Base-by-base conservation (phyloP, 768 basidiomycete species). In the Leccinum pellstonianum region DNA sequence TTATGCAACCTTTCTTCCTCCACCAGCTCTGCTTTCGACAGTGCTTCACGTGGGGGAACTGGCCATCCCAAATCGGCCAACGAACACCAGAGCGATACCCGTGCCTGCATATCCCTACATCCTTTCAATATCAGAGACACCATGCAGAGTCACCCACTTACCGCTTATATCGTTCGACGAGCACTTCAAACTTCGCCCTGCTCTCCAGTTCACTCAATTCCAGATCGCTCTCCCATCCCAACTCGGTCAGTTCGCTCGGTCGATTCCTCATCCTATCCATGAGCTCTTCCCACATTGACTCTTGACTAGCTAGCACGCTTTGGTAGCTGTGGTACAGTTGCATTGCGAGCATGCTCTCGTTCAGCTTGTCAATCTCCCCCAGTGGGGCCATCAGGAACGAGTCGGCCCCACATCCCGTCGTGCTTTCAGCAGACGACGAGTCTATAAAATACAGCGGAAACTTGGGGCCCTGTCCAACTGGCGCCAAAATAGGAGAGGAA, bases 271-370 rank as follows among this genome's bases (percentile, higher is more conserved):
- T 78, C 61, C 83, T 80, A 61, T 86, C 82, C 63, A 81, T 81
- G 52, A 90, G 77, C 56, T 87, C 86, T 61, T 88, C 87, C 87
- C 87, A 90, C 86, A 90, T 87, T 29, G 86, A 82, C 66, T 89
- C 88, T 69, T 86, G 82, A 63, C 85, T 87, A 12, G 85, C 86
- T 12, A 87, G 69, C 8, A 90, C 83, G 19, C 74, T 71, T 63
- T 84, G 81, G 61, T 82, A 88, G n/a, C 83, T 81, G 61, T 80
- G 77, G 65, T 87, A 84, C 4, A 90, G 78, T 58, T 90, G 87
- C 85, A 89, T 87, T 0, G 86, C 86, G 29, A 87, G 77, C 2
- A 85, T 85, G 48, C 85, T 80, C 56, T 86, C 83, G 59, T 75
- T 84, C 62, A 87, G 68, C 27, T 70, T 70, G 56, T 74, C 73